A percentile compares a stretch with the other conserved stretches of the same genome.
phyloP scores from a whole-genome alignment of 306 rosid genomes.

The Cicer chorassanicum region DNA sequence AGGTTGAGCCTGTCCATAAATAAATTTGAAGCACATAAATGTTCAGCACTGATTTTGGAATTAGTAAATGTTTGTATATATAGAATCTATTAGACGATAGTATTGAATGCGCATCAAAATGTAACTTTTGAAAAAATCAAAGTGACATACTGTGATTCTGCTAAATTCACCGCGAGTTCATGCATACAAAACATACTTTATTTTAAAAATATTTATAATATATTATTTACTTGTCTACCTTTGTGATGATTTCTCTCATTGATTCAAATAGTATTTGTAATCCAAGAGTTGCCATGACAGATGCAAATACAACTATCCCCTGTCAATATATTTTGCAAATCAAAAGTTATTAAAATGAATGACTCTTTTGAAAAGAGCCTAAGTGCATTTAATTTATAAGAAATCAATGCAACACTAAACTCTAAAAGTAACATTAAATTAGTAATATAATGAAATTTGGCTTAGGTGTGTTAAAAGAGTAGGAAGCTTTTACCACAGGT shows the following conservation, averaged over 20 bases:
- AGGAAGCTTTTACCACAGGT: conserved; percentile 69
- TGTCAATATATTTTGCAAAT: conserved; percentile 40
- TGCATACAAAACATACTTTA: too few species aligned
- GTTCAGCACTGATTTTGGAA: neutral
- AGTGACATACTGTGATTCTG: too few species aligned
- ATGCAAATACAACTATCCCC: conserved; percentile 93
- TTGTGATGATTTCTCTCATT: conserved; percentile 61
- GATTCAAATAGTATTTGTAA: conserved; percentile 85
- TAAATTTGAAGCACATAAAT: neutral
- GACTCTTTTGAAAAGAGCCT: neutral
- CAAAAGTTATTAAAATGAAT: conserved; percentile 9
- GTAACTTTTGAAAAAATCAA: too few species aligned
- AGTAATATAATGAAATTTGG: neutral
- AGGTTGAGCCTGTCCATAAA: conserved; percentile 64
- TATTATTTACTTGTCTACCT: conserved; percentile 50
- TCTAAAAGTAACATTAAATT: neutral
- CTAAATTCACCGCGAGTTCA: too few species aligned
- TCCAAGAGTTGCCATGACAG: conserved; percentile 96
- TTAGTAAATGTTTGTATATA: neutral
- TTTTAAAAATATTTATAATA: too few species aligned
- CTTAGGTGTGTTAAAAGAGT: neutral
- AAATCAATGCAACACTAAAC: neutral
- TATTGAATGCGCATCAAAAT: neutral
- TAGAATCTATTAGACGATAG: neutral
- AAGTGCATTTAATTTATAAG: neutral